phyloP scores from a whole-genome alignment of 1,284 basidiomycete genomes.

The Trametes pubescens region DNA sequence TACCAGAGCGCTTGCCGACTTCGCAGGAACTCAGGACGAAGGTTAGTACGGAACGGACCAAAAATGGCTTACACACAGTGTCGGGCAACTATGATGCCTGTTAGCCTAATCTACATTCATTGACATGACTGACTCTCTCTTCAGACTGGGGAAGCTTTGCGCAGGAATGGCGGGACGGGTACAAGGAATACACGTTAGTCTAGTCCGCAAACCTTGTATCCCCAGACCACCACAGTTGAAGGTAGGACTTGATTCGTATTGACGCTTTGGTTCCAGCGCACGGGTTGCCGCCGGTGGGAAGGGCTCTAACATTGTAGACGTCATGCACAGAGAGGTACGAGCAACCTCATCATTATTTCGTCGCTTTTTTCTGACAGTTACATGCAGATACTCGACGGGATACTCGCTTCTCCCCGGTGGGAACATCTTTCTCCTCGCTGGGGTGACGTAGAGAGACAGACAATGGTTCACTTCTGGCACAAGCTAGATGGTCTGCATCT shows the following conservation, averaged over 20 bases:
- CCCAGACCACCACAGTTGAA: too few species aligned
- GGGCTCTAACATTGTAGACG: constrained; percentile 62
- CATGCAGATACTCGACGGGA: constrained; percentile 59
- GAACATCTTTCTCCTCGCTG: constrained; percentile 50
- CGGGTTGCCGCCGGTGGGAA: constrained; percentile 52
- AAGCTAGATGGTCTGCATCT: constrained; percentile 52
- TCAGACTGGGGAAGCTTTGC: constrained; percentile 59
- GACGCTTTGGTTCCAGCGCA: constrained; percentile 27
- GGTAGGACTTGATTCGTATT: too few species aligned
- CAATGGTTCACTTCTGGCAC: constrained; percentile 65
- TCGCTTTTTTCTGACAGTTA: not conserved
- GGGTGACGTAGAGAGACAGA: constrained; percentile 50
- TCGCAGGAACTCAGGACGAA: constrained; percentile 36
- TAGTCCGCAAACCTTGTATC: not conserved
- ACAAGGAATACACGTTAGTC: constrained; percentile 55
- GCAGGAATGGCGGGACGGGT: constrained; percentile 63
- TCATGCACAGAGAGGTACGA: constrained; percentile 61
- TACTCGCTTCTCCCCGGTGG: constrained; percentile 60
- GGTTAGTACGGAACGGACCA: constrained; percentile 10
- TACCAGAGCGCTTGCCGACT: constrained; percentile 48
- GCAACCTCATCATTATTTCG: not conserved
- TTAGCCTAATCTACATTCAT: not conserved
- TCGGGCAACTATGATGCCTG: too few species aligned
- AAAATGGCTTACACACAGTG: not conserved
- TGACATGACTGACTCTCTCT: not conserved